phyloP scores from a whole-genome alignment of 129 eudicot genomes.

The Deinandra increscens region DNA sequence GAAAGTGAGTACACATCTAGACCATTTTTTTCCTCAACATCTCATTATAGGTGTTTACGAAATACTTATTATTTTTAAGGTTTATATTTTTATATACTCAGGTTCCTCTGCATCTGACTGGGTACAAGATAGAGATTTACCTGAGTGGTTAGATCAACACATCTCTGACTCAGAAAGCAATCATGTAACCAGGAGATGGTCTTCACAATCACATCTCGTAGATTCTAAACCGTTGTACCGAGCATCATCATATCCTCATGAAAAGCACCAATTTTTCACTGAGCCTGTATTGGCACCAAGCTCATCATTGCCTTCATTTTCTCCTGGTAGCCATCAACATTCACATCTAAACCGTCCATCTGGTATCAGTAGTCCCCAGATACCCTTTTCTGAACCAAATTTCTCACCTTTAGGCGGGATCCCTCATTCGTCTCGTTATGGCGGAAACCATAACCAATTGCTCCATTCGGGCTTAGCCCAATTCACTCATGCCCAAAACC shows the following conservation, averaged over 20 bases:
- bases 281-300: constrained; percentile 63
- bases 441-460: constrained; percentile 47
- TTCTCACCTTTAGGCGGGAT: constrained; percentile 50
- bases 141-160: constrained; percentile 77
- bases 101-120: constrained; percentile 97
- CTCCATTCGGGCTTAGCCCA: constrained; percentile 43
- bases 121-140: constrained; percentile 62
- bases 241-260: constrained; percentile 86
- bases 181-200: constrained; percentile 73
- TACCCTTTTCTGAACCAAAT: constrained; percentile 48
- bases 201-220: constrained; percentile 73
- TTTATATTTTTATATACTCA: constrained; percentile 24
- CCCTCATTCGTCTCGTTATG: constrained; percentile 49
- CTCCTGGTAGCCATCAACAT: constrained; percentile 65
- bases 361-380: constrained; percentile 50
- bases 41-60: background rate
- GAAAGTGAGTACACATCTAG: constrained; percentile 62
- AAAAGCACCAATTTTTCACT: constrained; percentile 58
- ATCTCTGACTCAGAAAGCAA: constrained; percentile 64
- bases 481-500: constrained; percentile 48
- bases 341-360: constrained; percentile 41
- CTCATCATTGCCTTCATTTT: constrained; percentile 75
- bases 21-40: background rate
- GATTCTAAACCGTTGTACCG: constrained; percentile 71
- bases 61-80: background rate